phyloP scores from a whole-genome alignment of 2,329 filamentous ascomycete genomes.

The Gnomoniopsis sp. region DNA sequence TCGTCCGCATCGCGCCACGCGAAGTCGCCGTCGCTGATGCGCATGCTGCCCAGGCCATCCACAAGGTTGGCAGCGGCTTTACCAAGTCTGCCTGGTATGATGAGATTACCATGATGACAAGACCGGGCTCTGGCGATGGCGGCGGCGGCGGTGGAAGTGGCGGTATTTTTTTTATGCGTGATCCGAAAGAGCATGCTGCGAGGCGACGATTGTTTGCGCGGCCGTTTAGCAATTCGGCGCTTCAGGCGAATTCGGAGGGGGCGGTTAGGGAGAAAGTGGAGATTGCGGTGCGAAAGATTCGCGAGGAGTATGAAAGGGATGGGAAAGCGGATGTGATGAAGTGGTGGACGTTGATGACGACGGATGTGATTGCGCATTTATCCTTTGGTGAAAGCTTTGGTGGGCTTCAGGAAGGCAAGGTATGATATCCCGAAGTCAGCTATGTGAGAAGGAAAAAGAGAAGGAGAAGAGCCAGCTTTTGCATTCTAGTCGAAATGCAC shows the following conservation, averaged over 20 bases:
- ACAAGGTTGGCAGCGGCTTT: slow-evolving; percentile 9
- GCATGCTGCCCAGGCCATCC: slow-evolving; percentile 6
- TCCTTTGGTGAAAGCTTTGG: slow-evolving; percentile 35
- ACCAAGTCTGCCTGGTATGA: slow-evolving; percentile 14
- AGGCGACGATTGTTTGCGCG: slow-evolving; percentile 12
- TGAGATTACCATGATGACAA: background rate
- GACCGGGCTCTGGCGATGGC: too few species aligned
- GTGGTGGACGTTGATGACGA: slow-evolving; percentile 42
- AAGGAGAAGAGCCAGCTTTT: too few species aligned
- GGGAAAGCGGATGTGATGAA: slow-evolving; percentile 36
- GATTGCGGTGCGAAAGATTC: slow-evolving; percentile 10
- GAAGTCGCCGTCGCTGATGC: slow-evolving; percentile 7
- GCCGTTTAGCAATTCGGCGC: slow-evolving; percentile 12
- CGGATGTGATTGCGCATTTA: slow-evolving; percentile 40
- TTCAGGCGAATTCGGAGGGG: slow-evolving; percentile 10
- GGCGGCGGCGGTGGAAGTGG: too few species aligned
- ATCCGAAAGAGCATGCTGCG: slow-evolving; percentile 6
- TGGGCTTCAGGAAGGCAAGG: slow-evolving; percentile 23
- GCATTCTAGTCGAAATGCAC: too few species aligned
- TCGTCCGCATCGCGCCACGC: slow-evolving; percentile 13
- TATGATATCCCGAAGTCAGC: background rate
- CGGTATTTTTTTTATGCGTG: slow-evolving; percentile 10
- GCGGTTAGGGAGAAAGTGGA: slow-evolving; percentile 2
- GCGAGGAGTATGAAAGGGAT: slow-evolving; percentile 7
- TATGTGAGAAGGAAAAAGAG: slow-evolving; percentile 34